Evolutionary conservation across 768 basidiomycete species (phyloP).

Genomic region (Boletales sp.): DNA sequence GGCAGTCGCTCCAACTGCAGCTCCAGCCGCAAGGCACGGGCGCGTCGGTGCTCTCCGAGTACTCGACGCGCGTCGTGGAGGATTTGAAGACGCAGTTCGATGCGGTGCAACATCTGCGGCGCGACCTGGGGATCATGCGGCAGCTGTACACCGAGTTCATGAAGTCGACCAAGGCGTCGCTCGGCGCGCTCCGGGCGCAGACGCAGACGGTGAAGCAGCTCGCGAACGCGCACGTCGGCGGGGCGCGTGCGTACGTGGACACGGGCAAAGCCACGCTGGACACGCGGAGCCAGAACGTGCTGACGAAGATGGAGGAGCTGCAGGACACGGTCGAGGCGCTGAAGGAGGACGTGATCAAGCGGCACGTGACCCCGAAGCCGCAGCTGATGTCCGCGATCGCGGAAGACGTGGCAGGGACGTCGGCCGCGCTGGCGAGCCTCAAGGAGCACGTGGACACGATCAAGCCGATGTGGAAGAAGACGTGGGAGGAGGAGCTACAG

Average conservation of each 20-base stretch:
- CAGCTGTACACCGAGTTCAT: constrained; percentile 95
- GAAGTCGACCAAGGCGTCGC: constrained; percentile 83
- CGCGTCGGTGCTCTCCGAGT: constrained; percentile 68
- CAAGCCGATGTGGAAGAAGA: constrained; percentile 98
- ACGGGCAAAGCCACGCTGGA: constrained; percentile 93
- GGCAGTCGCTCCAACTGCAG: constrained; percentile 47
- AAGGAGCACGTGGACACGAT: constrained; percentile 83
- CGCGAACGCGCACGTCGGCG: constrained; percentile 76
- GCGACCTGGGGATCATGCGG: constrained; percentile 90
- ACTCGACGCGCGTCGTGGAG: constrained; percentile 66
- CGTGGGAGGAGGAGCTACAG: constrained; percentile 95
- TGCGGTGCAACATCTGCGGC: constrained; percentile 89
- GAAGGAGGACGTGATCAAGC: constrained; percentile 87
- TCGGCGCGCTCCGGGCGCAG: constrained; percentile 74
- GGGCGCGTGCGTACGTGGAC: constrained; percentile 84
- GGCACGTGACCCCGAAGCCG: constrained; percentile 81
- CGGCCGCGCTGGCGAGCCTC: constrained; percentile 69
- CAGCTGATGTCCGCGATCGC: constrained; percentile 66
- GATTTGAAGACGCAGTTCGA: constrained; percentile 93
- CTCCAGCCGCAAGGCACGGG: constrained; percentile 68
- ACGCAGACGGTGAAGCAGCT: constrained; percentile 87
- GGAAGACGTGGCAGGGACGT: constrained; percentile 64
- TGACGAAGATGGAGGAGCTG: constrained; percentile 91
- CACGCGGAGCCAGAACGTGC: constrained; percentile 77
- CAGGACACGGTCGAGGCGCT: constrained; percentile 87